Evolutionary conservation across 352 stramenopile species (phyloP), one percentile per base, ranked within the genome.

Genomic region (Halophytophthora batemanensis): DNA sequence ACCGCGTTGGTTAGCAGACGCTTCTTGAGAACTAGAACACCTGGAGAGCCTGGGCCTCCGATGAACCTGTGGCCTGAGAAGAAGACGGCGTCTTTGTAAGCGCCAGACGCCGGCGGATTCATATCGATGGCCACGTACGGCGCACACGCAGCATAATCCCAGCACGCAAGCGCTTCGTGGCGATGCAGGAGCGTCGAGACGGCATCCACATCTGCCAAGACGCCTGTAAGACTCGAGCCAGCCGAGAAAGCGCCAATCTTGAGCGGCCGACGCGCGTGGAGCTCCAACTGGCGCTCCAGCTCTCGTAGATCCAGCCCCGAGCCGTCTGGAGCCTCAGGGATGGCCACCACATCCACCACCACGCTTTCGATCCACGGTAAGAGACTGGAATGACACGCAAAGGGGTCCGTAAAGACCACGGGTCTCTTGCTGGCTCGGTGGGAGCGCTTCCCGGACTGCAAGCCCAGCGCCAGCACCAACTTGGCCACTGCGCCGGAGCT

Each of bases 351-450:
- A n/a, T 96, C 78, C 1, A 80, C 82, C 50, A 56, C 66, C 10
- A 53, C 74, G 47, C 77, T 93, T 74, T 99, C 96, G 40, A 96
- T 67, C 96, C 96, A 99, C 4, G 96, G 96, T 10, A 99, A 66
- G 13, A 99, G 59, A 72, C 99, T 99, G 28, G 91, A 98, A 66
- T 99, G 97, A 68, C 99, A 96, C 64, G 98, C 96, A 50, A 97
- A 98, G 6, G 96, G 96, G 36, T 91, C 81, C 14, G 91, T 88
- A 43, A 98, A 92, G 46, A 98, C 87, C 7, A 98, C 82, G 0
- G 93, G 80, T 0, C 50, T 79, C 64, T 56, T 64, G 15, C 50
- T 49, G 5, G 51, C 37, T 15, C 61, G 61, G 33, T 63, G 61
- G 6, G 49, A 55, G 21, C 58, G 59, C 22, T 56, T 56, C 3